These are phyloP conservation scores for Cucumis hystrix DNA, from an alignment of 306 rosid species.

Conservation along the genomic window DNA sequence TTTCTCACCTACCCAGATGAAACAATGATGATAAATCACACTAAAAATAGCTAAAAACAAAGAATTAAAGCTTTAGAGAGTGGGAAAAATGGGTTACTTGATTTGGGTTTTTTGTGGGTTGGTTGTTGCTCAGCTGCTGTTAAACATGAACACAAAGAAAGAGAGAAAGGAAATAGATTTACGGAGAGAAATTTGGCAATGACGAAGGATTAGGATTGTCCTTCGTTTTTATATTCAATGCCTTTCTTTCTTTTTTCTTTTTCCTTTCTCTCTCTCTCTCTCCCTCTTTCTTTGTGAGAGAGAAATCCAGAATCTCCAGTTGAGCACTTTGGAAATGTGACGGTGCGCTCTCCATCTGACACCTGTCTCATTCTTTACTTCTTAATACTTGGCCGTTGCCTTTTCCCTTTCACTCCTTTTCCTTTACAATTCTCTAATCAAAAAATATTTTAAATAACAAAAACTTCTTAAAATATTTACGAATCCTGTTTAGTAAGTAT, in stretches of 20 bases:
- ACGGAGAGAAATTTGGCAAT: neutral
- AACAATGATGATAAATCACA: slow-evolving; percentile 7
- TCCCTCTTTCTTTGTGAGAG: neutral
- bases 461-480: too few relatives aligned
- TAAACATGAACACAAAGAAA: neutral
- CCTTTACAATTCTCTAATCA: neutral
- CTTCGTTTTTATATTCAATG: neutral
- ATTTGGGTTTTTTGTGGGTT: slow-evolving; percentile 8
- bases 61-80: neutral
- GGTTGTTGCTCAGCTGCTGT: neutral
- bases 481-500: too few relatives aligned
- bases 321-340: slow-evolving; percentile 18
- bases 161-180: neutral
- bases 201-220: neutral
- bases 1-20: slow-evolving; percentile 45
- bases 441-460: too few relatives aligned
- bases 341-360: slow-evolving; percentile 11
- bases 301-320: neutral
- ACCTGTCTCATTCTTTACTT: slow-evolving; percentile 8
- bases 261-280: neutral
- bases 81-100: neutral
- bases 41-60: neutral
- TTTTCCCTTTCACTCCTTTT: neutral
- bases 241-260: neutral
- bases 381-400: neutral